These are phyloP conservation scores for Penicillium mononematosum DNA, from an alignment of 495 filamentous ascomycete genomes.

Conservation along the genomic window DNA sequence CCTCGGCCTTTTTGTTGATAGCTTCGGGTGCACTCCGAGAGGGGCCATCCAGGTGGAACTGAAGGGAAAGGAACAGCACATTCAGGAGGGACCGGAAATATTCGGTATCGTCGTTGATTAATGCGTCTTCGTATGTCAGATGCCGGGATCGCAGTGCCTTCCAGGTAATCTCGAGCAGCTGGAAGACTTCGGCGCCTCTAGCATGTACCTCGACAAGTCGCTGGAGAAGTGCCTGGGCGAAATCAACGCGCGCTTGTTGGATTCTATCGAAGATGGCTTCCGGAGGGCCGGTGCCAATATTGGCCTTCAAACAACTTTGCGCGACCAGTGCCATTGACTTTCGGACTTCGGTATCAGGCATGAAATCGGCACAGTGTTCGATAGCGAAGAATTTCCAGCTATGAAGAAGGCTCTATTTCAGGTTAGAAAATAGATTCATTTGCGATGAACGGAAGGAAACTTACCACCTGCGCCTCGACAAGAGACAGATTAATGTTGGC, in stretches of 20 bases:
- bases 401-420: constrained; percentile 65
- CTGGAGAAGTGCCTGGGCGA: constrained; percentile 75
- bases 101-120: constrained; percentile 58
- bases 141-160: constrained; percentile 62
- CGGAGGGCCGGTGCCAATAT: constrained; percentile 61
- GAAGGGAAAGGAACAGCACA: constrained; percentile 78
- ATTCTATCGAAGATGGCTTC: constrained; percentile 72
- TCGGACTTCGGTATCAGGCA: constrained; percentile 60
- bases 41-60: constrained; percentile 51
- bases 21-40: constrained; percentile 31
- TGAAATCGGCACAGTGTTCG: constrained; percentile 73
- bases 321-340: constrained; percentile 65
- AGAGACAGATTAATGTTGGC: constrained; percentile 89
- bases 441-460: constrained; percentile 29
- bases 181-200: constrained; percentile 57
- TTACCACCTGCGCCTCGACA: constrained; percentile 86
- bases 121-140: constrained; percentile 61
- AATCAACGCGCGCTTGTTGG: constrained; percentile 66
- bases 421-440: constrained; percentile 27
- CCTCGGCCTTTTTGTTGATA: constrained; percentile 37
- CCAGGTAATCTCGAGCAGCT: constrained; percentile 65
- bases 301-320: constrained; percentile 69
- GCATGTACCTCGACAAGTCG: constrained; percentile 64
- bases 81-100: constrained; percentile 83
- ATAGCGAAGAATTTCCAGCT: constrained; percentile 88